Evolutionary conservation across 2,329 filamentous ascomycete species (phyloP).

Genomic region (Corniculantispora saksenae): DNA sequence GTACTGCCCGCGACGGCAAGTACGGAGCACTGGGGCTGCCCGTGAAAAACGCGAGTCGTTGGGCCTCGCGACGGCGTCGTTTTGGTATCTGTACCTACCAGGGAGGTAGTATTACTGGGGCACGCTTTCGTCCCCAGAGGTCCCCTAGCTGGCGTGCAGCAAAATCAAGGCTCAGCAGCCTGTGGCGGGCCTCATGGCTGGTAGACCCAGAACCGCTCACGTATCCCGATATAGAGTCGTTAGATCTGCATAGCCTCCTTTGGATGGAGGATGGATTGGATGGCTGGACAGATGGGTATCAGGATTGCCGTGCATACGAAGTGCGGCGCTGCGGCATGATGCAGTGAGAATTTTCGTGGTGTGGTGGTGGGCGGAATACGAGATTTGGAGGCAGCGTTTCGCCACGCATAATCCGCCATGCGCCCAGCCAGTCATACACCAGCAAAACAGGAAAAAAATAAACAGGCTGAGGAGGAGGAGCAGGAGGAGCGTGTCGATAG

Average conservation of each 20-base stretch:
- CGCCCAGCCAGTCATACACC: not conserved
- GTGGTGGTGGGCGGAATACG: conserved; percentile 9
- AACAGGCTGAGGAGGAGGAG: too few relatives aligned
- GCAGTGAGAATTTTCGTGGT: conserved; percentile 1
- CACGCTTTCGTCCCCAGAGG: not conserved
- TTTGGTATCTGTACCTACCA: too few relatives aligned
- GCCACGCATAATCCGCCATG: conserved; percentile 9
- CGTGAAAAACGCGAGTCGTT: too few relatives aligned
- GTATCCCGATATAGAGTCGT: conserved; percentile 19
- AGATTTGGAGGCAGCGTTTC: conserved; percentile 1
- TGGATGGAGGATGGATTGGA: not conserved
- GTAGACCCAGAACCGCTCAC: not conserved
- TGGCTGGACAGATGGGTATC: not conserved
- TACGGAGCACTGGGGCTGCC: not conserved
- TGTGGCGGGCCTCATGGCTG: not conserved
- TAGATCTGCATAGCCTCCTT: conserved; percentile 16
- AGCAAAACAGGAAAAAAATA: too few relatives aligned
- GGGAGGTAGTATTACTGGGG: too few relatives aligned
- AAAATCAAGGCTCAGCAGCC: not conserved
- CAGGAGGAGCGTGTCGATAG: too few relatives aligned
- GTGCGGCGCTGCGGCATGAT: not conserved
- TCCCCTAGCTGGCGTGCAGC: not conserved
- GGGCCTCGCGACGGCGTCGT: too few relatives aligned
- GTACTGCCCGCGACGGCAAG: not conserved
- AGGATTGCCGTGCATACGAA: not conserved